Percentiles rank a stretch among this genome's conserved stretches.
Conservation (phyloP, 768 basidiomycete genomes). For the Tylopilus subfusipes region DNA sequence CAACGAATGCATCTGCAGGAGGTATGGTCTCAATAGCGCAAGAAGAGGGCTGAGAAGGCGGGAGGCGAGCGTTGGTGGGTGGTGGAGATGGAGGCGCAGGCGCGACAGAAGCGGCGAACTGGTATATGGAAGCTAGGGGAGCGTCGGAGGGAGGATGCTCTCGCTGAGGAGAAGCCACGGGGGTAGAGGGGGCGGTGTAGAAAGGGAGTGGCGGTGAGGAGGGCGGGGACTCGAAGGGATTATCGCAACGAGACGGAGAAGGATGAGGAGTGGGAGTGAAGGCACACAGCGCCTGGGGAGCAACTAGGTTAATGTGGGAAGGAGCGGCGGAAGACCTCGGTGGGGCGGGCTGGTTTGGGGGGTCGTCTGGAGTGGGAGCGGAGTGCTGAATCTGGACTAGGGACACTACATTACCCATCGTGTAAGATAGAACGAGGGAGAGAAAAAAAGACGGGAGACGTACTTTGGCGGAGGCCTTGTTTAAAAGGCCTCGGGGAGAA, state of each 20-base stretch:
- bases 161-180: slow-evolving; percentile 39
- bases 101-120: slow-evolving; percentile 14
- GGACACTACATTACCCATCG: slow-evolving; percentile 34
- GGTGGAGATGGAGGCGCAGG: slow-evolving; percentile 27
- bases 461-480: slow-evolving; percentile 22
- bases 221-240: slow-evolving; percentile 36
- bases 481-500: slow-evolving; percentile 18
- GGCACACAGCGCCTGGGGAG: slow-evolving; percentile 32
- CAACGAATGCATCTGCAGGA: slow-evolving; percentile 23
- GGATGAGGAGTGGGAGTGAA: slow-evolving; percentile 31
- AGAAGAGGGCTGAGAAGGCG: slow-evolving; percentile 24
- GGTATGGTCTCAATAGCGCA: slow-evolving; percentile 28
- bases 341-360: slow-evolving; percentile 5
- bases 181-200: slow-evolving; percentile 48
- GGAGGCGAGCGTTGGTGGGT: slow-evolving; percentile 18
- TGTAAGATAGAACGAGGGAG: slow-evolving; percentile 2
- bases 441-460: slow-evolving; percentile 10
- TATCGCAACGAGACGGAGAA: slow-evolving; percentile 34
- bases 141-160: slow-evolving; percentile 31
- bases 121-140: slow-evolving; percentile 17
- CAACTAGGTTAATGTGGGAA: slow-evolving; percentile 34
- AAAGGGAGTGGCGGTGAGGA: slow-evolving; percentile 41
- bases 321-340: slow-evolving; percentile 24
- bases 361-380: slow-evolving; percentile 16
- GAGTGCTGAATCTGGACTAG: slow-evolving; percentile 28